Evolutionary conservation across 495 filamentous ascomycete genomes (phyloP), one percentile per base, ranked within the genome.

Genomic region (Cercophora newfieldiana): DNA sequence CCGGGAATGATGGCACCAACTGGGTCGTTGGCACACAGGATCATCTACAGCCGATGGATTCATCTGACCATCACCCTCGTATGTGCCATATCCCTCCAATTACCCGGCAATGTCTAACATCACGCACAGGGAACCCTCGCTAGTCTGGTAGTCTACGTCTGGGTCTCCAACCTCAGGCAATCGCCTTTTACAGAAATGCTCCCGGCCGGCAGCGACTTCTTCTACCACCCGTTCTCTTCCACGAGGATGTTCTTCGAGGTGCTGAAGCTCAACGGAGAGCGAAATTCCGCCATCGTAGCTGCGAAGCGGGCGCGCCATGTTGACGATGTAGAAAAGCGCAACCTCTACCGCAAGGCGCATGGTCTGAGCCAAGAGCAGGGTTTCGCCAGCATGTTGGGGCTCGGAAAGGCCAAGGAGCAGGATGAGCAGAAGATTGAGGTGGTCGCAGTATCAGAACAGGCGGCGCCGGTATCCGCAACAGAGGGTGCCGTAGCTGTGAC

Each of bases 1-100:
- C 93, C 93, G 22, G 86, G 90, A 61, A 87, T 94, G 84, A 90
- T 93, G 78, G 89, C 92, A 28, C 85, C 90, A 0, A 80, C 88
- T 73, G 89, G 90, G 7, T 90, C 88, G 4, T 90, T 90, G 62
- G 84, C 90, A 82, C 79, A 88, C 73, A 90, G 87, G 83, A 91
- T 97, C 72, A 78, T 93, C 70, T 85, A 88, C 63, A 91, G 81
- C 78, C 82, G 83, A 49, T 83, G 79, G 71, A 86, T 97, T 67
- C 93, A 97, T 78, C 66, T 90, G 2, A 89, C 82, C 75, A 93
- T 97, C 76, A 88, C 89, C 1, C 77, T 96, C 74, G 93, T 96
- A 81, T 33, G 85, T 73, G 29, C 33, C 49, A 22, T 19, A 4
- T 57, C 31, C 31, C 57, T n/a, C 2, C 7, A 21, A 28, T n/a